Percentiles rank a stretch among this genome's conserved stretches.
Conservation (phyloP, 352 stramenopile species). For the Globisporangium sylvaticum region DNA sequence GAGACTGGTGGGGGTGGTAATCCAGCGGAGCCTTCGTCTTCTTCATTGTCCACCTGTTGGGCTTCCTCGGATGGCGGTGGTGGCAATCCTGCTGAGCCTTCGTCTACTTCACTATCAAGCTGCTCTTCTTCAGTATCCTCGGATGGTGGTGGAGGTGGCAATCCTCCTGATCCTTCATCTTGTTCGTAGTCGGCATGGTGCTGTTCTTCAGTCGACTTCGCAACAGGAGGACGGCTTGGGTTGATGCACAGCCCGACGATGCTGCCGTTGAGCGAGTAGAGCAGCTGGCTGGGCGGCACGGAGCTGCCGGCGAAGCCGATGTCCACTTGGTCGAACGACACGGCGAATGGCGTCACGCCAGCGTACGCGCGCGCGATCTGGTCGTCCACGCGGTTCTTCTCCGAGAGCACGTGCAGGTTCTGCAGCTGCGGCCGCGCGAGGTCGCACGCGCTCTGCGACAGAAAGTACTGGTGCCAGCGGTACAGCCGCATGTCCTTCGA, state of each 20-base stretch:
- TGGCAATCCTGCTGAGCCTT: background rate
- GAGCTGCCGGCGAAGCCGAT: slow-evolving; percentile 53
- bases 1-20: background rate
- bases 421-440: slow-evolving; percentile 42
- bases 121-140: background rate
- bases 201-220: too few species aligned
- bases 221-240: slow-evolving; percentile 1
- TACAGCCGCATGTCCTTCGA: slow-evolving; percentile 84
- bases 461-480: slow-evolving; percentile 79
- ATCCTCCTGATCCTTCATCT: background rate
- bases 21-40: background rate
- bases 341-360: slow-evolving; percentile 36
- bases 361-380: slow-evolving; percentile 54
- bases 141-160: background rate
- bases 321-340: slow-evolving; percentile 59
- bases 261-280: slow-evolving; percentile 68
- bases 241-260: slow-evolving; percentile 78
- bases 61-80: background rate
- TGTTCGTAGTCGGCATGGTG: background rate
- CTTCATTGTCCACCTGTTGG: background rate
- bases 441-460: slow-evolving; percentile 30
- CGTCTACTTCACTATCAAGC: background rate
- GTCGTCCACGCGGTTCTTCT: slow-evolving; percentile 61
- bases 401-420: slow-evolving; percentile 63
- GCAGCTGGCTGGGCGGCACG: slow-evolving; percentile 66